phyloP scores from a whole-genome alignment of 257 asterid genomes.

The Primulina tabacum region DNA sequence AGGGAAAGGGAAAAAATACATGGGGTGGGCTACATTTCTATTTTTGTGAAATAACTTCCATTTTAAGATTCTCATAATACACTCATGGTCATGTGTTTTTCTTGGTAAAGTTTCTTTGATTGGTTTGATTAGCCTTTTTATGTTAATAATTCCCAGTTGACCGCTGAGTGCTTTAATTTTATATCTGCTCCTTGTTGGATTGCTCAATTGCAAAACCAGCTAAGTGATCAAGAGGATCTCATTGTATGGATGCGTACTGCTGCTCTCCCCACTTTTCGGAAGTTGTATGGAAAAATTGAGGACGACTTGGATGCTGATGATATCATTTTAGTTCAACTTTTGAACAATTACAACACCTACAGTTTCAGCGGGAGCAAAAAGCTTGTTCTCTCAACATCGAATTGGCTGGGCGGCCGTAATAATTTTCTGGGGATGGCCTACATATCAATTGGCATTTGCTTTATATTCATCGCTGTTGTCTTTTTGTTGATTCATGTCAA shows the following conservation, averaged over 20 bases:
- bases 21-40: not conserved
- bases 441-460: constrained; percentile 45
- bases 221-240: constrained; percentile 75
- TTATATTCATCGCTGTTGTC: constrained; percentile 45
- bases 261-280: constrained; percentile 67
- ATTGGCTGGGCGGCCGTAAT: constrained; percentile 73
- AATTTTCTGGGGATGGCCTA: constrained; percentile 63
- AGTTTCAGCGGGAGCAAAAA: constrained; percentile 72
- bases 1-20: not conserved
- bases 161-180: constrained; percentile 4
- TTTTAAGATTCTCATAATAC: not conserved
- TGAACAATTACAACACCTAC: constrained; percentile 74
- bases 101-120: not conserved
- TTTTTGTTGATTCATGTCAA: constrained; percentile 57
- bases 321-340: constrained; percentile 40
- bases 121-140: constrained; percentile 8
- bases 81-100: not conserved
- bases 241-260: constrained; percentile 84
- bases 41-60: not conserved
- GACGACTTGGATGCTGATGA: constrained; percentile 59
- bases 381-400: constrained; percentile 64
- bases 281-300: constrained; percentile 71
- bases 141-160: constrained; percentile 14
- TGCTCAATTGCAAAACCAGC: constrained; percentile 42
- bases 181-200: constrained; percentile 9